Evolutionary conservation across 2,329 filamentous ascomycete genomes (phyloP).

Genomic region (Plectosphaerella plurivora): DNA sequence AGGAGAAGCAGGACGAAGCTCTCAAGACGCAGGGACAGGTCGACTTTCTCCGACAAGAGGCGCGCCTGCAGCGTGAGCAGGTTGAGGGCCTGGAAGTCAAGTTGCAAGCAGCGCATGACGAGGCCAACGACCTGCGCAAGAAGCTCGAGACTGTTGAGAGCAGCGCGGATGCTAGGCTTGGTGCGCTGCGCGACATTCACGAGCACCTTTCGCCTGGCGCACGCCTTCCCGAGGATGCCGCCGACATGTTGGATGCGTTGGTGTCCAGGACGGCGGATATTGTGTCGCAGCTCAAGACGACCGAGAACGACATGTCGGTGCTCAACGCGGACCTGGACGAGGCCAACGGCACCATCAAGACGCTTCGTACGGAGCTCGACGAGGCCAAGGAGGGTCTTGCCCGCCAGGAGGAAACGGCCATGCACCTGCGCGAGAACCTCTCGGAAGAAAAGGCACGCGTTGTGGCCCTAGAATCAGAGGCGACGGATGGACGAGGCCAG

Average conservation of each 20-base stretch:
- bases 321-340: slow-evolving; percentile 61
- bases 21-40: slow-evolving; percentile 59
- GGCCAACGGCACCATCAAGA: slow-evolving; percentile 48
- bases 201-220: slow-evolving; percentile 51
- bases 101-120: slow-evolving; percentile 50
- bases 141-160: slow-evolving; percentile 48
- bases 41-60: slow-evolving; percentile 58
- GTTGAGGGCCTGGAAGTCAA: slow-evolving; percentile 55
- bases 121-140: slow-evolving; percentile 44
- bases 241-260: slow-evolving; percentile 56
- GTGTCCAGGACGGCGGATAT: slow-evolving; percentile 53
- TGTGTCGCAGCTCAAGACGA: slow-evolving; percentile 53
- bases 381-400: slow-evolving; percentile 47
- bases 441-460: slow-evolving; percentile 50
- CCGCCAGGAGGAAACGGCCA: slow-evolving; percentile 44
- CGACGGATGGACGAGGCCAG: slow-evolving; percentile 63
- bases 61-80: slow-evolving; percentile 54
- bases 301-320: slow-evolving; percentile 55
- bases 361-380: slow-evolving; percentile 55
- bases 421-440: slow-evolving; percentile 49
- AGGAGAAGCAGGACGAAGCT: slow-evolving; percentile 51
- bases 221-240: slow-evolving; percentile 48
- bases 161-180: slow-evolving; percentile 44
- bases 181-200: slow-evolving; percentile 55
- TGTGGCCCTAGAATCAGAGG: slow-evolving; percentile 49